phyloP scores from a whole-genome alignment of 2,329 filamentous ascomycete species.

The Botrytis squamosa region DNA sequence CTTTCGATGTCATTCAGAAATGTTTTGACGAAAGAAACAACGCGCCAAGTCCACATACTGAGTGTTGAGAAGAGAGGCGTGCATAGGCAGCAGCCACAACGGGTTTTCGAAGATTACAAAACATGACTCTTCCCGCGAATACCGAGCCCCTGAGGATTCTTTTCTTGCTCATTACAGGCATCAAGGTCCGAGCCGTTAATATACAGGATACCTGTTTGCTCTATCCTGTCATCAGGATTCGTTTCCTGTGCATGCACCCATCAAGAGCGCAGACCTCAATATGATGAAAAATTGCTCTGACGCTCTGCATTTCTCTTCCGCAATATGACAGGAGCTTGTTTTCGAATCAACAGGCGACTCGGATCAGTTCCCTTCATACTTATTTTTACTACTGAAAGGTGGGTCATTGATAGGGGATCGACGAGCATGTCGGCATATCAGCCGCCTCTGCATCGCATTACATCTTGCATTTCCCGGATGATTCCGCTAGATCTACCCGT shows the following conservation, averaged over 20 bases:
- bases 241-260: background rate
- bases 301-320: background rate
- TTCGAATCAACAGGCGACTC: background rate
- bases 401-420: background rate
- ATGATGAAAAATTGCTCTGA: background rate
- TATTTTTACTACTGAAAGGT: background rate
- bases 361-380: background rate
- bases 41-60: constrained; percentile 1
- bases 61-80: background rate
- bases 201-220: constrained; percentile 2
- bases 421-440: background rate
- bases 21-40: background rate
- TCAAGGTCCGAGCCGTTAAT: background rate
- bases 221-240: background rate
- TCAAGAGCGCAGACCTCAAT: background rate
- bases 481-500: background rate
- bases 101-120: background rate
- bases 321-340: background rate
- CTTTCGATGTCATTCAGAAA: background rate
- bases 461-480: background rate
- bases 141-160: background rate
- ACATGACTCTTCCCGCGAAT: background rate
- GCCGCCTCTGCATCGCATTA: background rate
- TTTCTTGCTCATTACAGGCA: background rate
- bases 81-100: constrained; percentile 9